phyloP scores from a whole-genome alignment of 2,329 filamentous ascomycete genomes.

The Colletotrichum caudatum region DNA sequence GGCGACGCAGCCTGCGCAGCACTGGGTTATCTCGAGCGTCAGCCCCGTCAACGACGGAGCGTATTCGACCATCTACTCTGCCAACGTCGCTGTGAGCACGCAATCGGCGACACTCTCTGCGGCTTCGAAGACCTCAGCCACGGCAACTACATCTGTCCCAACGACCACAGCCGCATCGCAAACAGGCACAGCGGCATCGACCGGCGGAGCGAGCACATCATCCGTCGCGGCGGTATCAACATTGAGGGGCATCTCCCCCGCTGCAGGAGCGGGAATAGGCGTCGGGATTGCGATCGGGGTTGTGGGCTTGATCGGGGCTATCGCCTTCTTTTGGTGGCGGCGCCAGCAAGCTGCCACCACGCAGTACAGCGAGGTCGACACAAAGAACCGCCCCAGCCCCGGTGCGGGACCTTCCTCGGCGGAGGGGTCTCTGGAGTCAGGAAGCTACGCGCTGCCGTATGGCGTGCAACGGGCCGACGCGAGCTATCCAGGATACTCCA shows the following conservation, averaged over 20 bases:
- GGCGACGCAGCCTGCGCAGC: constrained; percentile 48
- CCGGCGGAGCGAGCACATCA: constrained; percentile 20
- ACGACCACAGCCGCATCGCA: constrained; percentile 12
- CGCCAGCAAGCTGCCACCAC: constrained; percentile 36
- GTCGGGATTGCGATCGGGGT: constrained; percentile 47
- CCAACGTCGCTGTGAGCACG: constrained; percentile 25
- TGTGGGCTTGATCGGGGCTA: constrained; percentile 44
- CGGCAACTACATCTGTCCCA: background rate
- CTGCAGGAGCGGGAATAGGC: constrained; percentile 49
- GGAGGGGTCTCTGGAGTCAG: constrained; percentile 16
- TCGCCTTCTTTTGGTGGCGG: constrained; percentile 48
- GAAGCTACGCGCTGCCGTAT: constrained; percentile 22
- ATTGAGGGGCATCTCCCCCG: constrained; percentile 45
- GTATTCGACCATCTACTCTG: constrained; percentile 50
- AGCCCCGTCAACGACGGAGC: constrained; percentile 49
- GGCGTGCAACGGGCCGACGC: constrained; percentile 8
- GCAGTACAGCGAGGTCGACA: constrained; percentile 36
- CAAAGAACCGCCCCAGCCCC: constrained; percentile 23
- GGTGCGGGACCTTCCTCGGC: constrained; percentile 22
- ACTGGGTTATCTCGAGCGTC: constrained; percentile 51
- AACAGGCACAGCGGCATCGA: constrained; percentile 2
- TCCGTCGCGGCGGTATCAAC: constrained; percentile 12
- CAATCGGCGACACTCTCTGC: constrained; percentile 21
- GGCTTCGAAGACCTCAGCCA: constrained; percentile 19
- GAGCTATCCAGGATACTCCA: background rate